A percentile compares a stretch with the other conserved stretches of the same genome.
Conservation (phyloP, 176 grass and related monocot species). For the Themeda triandra region DNA sequence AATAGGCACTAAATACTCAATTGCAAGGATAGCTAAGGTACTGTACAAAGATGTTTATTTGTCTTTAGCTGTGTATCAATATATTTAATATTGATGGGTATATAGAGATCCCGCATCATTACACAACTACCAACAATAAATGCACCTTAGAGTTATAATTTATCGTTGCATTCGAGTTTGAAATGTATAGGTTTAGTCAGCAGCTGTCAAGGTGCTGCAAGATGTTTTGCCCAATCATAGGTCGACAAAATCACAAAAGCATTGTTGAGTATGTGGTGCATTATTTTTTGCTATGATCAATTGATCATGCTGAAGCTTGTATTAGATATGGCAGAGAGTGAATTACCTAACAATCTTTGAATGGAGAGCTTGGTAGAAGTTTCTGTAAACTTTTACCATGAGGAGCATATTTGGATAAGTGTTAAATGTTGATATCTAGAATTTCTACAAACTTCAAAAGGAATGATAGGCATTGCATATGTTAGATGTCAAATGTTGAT, state of each 20-base stretch:
- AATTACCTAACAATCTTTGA: neutral
- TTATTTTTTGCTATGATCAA: neutral
- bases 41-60: too few species aligned
- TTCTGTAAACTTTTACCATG: neutral
- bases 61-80: too few species aligned
- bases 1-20: neutral
- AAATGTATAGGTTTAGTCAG: neutral
- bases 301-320: neutral
- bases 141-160: neutral
- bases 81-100: too few species aligned
- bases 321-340: neutral
- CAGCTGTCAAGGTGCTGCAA: neutral
- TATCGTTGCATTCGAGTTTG: neutral
- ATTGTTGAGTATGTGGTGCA: neutral
- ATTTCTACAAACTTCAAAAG: neutral
- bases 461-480: neutral
- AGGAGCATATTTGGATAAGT: neutral
- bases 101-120: neutral
- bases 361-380: neutral
- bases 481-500: too few species aligned
- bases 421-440: neutral
- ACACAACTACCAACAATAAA: conserved; percentile 8
- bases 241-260: neutral
- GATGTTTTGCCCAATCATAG: neutral
- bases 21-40: too few species aligned